A percentile compares a stretch with the other conserved stretches of the same genome.
Evolutionary conservation across 2,329 filamentous ascomycete genomes (phyloP).

Genomic region (Ophidiomyces ophidiicola): DNA sequence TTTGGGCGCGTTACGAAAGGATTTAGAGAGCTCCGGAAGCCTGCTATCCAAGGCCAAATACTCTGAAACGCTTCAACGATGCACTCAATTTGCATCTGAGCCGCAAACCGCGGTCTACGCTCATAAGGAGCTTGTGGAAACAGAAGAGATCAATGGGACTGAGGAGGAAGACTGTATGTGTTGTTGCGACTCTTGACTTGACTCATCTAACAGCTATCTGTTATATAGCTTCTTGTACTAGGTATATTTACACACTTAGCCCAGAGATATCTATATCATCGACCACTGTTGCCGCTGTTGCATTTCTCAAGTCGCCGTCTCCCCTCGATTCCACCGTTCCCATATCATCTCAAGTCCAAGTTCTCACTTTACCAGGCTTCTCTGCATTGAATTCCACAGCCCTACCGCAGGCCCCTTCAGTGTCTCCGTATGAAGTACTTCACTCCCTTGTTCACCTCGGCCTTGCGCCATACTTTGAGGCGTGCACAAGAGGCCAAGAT

Average conservation of each 20-base stretch:
- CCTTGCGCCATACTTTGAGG: conserved; percentile 92
- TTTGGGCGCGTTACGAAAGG: conserved; percentile 60
- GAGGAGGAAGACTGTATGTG: conserved; percentile 32
- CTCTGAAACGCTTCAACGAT: conserved; percentile 72
- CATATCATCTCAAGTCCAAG: conserved; percentile 77
- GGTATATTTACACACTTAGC: conserved; percentile 66
- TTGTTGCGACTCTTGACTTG: not conserved
- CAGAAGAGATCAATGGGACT: conserved; percentile 34
- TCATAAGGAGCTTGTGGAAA: conserved; percentile 50
- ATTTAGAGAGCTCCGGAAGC: conserved; percentile 70
- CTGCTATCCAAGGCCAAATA: conserved; percentile 62
- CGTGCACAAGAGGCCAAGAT: conserved; percentile 75
- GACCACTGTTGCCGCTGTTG: conserved; percentile 67
- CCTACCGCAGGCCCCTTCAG: conserved; percentile 57
- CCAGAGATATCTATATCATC: conserved; percentile 65
- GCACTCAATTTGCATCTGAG: conserved; percentile 79
- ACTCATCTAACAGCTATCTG: not conserved
- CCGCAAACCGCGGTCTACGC: conserved; percentile 80
- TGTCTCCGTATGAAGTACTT: conserved; percentile 82
- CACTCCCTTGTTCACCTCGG: conserved; percentile 86
- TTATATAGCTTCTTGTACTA: conserved; percentile 21
- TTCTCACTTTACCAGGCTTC: conserved; percentile 80
- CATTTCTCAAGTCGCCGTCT: conserved; percentile 79
- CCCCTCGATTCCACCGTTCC: conserved; percentile 75
- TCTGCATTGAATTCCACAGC: conserved; percentile 55